These are phyloP conservation scores for Ophiostoma quercus DNA, from an alignment of 2,329 filamentous ascomycete genomes.

Conservation along the genomic window DNA sequence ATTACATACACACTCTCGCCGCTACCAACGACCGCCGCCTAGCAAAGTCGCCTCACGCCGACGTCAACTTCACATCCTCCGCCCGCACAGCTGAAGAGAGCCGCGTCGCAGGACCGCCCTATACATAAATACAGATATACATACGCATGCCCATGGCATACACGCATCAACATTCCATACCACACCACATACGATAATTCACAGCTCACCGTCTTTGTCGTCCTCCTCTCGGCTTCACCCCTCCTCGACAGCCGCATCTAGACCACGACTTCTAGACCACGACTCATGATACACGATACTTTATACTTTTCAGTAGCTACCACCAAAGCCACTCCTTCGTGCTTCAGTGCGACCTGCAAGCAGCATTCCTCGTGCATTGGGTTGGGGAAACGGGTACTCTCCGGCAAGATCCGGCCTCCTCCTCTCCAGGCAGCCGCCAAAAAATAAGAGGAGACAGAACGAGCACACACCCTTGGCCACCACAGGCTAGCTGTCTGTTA, in stretches of 20 bases:
- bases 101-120: background rate
- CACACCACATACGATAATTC: background rate
- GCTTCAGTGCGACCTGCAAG: background rate
- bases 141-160: background rate
- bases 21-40: background rate
- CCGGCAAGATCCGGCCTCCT: conserved; percentile 16
- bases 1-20: background rate
- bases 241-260: background rate
- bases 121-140: background rate
- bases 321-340: background rate
- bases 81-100: background rate
- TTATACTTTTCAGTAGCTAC: background rate
- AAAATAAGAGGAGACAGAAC: conserved; percentile 14
- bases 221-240: background rate
- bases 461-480: background rate
- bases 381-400: background rate
- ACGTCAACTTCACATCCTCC: background rate
- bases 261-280: background rate
- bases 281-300: background rate
- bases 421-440: conserved; percentile 24
- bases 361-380: background rate
- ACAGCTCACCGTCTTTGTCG: background rate
- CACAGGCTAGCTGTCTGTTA: background rate
- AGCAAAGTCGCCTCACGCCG: background rate
- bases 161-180: background rate